A percentile compares a stretch with the other conserved stretches of the same genome.
phyloP scores from a whole-genome alignment of 306 rosid genomes.

The Lablab purpureus region DNA sequence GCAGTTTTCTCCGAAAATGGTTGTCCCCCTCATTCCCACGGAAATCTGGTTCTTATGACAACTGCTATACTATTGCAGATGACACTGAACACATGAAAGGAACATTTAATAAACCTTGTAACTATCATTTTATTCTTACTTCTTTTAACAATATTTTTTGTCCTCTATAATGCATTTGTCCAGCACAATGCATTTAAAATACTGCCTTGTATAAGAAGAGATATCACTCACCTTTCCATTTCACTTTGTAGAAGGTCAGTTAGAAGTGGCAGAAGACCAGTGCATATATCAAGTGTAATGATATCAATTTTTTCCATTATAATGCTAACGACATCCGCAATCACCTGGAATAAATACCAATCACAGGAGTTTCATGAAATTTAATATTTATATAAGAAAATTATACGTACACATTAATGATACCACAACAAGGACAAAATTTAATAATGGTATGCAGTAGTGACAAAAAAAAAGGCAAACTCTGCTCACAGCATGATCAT shows the following conservation, averaged over 20 bases:
- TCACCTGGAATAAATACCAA: constrained; percentile 71
- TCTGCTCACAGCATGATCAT: constrained; percentile 85
- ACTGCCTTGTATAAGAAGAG: constrained; percentile 16
- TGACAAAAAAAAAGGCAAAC: constrained; percentile 30
- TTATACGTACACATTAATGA: constrained; percentile 15
- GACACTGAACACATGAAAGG: constrained; percentile 18
- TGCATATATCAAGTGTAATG: constrained; percentile 85
- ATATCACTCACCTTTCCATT: constrained; percentile 71
- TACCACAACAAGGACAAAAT: constrained; percentile 23
- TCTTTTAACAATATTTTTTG: not conserved
- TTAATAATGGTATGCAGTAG: not conserved
- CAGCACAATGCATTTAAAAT: constrained; percentile 34
- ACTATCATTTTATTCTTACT: constrained; percentile 6
- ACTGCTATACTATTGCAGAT: constrained; percentile 6
- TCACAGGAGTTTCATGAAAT: constrained; percentile 13
- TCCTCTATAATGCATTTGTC: not conserved
- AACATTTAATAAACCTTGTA: not conserved
- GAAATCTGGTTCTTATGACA: not conserved
- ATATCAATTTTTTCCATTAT: constrained; percentile 76
- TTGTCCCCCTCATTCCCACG: constrained; percentile 1
- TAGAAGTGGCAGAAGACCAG: constrained; percentile 79
- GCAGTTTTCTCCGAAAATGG: not conserved
- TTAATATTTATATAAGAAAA: constrained; percentile 15
- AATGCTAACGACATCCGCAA: constrained; percentile 89
- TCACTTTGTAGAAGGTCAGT: constrained; percentile 82